Evolutionary conservation across 306 rosid species (phyloP).

Genomic region (Oxytropis ochrocephala): DNA sequence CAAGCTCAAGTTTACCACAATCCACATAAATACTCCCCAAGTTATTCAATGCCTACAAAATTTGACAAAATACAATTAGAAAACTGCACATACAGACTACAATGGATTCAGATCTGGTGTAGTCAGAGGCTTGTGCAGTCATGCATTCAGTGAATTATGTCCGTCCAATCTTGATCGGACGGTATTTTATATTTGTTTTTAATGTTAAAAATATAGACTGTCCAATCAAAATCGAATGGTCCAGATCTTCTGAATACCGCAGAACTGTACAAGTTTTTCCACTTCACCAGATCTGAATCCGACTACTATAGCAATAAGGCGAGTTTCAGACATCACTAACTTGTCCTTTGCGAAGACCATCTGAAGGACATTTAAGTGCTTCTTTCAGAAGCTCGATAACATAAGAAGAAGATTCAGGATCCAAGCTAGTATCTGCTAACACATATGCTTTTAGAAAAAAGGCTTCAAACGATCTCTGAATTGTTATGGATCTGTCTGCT

Average conservation of each 20-base stretch:
- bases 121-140: no score
- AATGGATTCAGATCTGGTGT: not conserved
- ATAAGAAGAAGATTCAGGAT: slow-evolving; percentile 49
- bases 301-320: not conserved
- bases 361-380: slow-evolving; percentile 84
- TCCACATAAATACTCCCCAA: slow-evolving; percentile 75
- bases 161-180: no score
- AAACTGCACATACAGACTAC: not conserved
- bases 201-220: no score
- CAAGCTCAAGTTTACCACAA: slow-evolving; percentile 57
- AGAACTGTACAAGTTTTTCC: no score
- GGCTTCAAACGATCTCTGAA: slow-evolving; percentile 78
- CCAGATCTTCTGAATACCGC: no score
- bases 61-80: slow-evolving; percentile 21
- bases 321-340: slow-evolving; percentile 28
- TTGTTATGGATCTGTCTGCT: slow-evolving; percentile 58
- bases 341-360: slow-evolving; percentile 89
- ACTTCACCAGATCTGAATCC: no score
- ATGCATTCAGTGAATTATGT: no score
- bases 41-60: slow-evolving; percentile 72
- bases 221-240: no score
- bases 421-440: slow-evolving; percentile 60
- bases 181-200: no score
- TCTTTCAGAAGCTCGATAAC: slow-evolving; percentile 66
- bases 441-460: slow-evolving; percentile 72